These are phyloP conservation scores for Umbelopsis ramanniana DNA, from an alignment of 192 early-diverging fungal genomes.

Conservation along the genomic window DNA sequence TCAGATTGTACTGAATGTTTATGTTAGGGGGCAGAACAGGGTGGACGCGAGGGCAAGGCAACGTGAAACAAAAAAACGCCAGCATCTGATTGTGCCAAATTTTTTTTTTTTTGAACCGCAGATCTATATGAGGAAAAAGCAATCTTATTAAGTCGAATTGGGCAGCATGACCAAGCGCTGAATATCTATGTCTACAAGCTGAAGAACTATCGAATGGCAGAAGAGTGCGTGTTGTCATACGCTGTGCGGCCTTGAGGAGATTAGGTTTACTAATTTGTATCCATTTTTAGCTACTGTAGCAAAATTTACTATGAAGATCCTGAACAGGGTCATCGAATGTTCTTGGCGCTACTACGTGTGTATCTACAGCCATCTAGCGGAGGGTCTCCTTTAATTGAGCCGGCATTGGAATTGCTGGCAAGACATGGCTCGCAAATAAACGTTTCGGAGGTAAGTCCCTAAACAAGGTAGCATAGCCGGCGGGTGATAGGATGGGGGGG, in stretches of 20 bases:
- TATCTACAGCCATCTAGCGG: conserved; percentile 57
- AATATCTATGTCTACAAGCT: conserved; percentile 83
- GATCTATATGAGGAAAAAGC: conserved; percentile 84
- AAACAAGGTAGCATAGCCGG: no score
- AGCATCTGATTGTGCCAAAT: background rate
- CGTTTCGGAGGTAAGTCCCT: conserved; percentile 40
- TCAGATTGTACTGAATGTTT: background rate
- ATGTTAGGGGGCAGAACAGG: background rate
- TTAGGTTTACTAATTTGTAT: conserved; percentile 10
- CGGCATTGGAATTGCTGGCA: conserved; percentile 63
- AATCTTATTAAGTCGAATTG: conserved; percentile 78
- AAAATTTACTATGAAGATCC: conserved; percentile 54
- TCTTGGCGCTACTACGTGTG: conserved; percentile 64
- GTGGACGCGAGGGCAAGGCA: no score
- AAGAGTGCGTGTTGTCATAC: conserved; percentile 52
- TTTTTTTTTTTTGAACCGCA: conserved; percentile 23
- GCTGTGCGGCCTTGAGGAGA: background rate
- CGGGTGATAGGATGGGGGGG: no score
- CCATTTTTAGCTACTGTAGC: conserved; percentile 64
- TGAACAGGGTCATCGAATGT: conserved; percentile 59
- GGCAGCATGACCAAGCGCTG: conserved; percentile 86
- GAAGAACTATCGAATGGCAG: conserved; percentile 66
- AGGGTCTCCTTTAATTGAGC: conserved; percentile 54
- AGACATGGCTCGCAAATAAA: conserved; percentile 73
- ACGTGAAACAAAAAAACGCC: no score